Percentiles rank a stretch among this genome's conserved stretches.
These are phyloP conservation scores for Pochonia chlamydosporia DNA, from an alignment of 2,329 filamentous ascomycete genomes.

Conservation along the genomic window DNA sequence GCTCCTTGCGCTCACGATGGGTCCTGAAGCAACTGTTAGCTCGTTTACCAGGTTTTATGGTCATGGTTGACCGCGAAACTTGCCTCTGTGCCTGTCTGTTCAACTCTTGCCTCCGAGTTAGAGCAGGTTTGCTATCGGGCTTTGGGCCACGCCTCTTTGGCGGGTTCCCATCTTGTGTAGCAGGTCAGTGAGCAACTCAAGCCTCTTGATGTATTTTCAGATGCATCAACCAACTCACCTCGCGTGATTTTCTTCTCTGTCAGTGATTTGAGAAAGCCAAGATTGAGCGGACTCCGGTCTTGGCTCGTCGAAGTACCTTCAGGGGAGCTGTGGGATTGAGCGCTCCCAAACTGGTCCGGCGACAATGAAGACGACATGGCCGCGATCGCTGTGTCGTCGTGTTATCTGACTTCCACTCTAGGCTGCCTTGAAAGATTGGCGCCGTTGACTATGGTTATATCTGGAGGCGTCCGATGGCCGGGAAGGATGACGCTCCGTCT, in stretches of 20 bases:
- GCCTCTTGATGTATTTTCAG: not conserved
- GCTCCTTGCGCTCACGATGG: constrained; percentile 92
- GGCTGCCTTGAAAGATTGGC: too few relatives aligned
- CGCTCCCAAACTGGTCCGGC: constrained; percentile 27
- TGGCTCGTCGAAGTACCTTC: constrained; percentile 22
- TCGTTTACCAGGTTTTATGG: not conserved
- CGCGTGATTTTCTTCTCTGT: constrained; percentile 72
- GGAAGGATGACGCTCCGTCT: too few relatives aligned
- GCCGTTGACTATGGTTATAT: too few relatives aligned
- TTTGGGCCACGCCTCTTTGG: constrained; percentile 91
- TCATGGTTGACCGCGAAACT: constrained; percentile 10
- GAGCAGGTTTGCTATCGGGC: constrained; percentile 89
- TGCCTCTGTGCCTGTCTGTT: constrained; percentile 96
- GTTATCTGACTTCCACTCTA: too few relatives aligned
- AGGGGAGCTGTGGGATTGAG: constrained; percentile 19
- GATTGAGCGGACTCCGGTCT: constrained; percentile 41
- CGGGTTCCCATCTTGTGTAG: constrained; percentile 64
- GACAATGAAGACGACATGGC: constrained; percentile 36
- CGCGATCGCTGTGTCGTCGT: constrained; percentile 2
- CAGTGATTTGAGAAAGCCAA: constrained; percentile 61
- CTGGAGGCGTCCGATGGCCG: too few relatives aligned
- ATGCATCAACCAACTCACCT: constrained; percentile 40
- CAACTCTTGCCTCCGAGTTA: constrained; percentile 86
- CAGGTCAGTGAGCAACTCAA: constrained; percentile 5
- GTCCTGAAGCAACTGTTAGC: constrained; percentile 52